A percentile compares a stretch with the other conserved stretches of the same genome.
Conservation (phyloP, 1,139 yeast genomes). For the Yamadazyma kanchanaburiensis region DNA sequence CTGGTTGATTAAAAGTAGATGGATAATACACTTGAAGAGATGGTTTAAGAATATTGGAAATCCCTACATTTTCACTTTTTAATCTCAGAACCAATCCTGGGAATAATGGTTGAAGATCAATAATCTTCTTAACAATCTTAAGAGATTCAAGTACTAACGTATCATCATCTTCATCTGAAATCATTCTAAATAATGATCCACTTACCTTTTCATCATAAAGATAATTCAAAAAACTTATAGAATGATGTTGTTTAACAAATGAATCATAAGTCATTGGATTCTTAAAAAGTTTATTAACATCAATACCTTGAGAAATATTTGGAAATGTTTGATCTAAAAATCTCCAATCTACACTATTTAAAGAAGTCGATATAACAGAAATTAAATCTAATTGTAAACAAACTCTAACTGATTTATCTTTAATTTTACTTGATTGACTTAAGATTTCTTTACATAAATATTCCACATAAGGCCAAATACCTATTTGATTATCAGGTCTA, state of each 20-base stretch:
- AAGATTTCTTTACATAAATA: slow-evolving; percentile 67
- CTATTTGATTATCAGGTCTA: slow-evolving; percentile 48
- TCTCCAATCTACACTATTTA: slow-evolving; percentile 62
- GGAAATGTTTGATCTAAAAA: slow-evolving; percentile 46
- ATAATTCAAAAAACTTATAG: slow-evolving; percentile 60
- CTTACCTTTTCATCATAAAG: slow-evolving; percentile 59
- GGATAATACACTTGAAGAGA: slow-evolving; percentile 37
- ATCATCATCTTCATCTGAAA: slow-evolving; percentile 52
- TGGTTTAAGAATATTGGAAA: slow-evolving; percentile 1
- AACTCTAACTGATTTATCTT: slow-evolving; percentile 32
- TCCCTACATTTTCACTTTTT: slow-evolving; percentile 2
- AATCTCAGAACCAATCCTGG: slow-evolving; percentile 24
- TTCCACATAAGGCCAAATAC: slow-evolving; percentile 81
- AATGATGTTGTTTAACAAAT: slow-evolving; percentile 60
- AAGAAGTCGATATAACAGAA: slow-evolving; percentile 48
- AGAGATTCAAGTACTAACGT: slow-evolving; percentile 29
- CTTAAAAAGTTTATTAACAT: slow-evolving; percentile 26
- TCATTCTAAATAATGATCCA: slow-evolving; percentile 51
- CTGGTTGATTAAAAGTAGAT: slow-evolving; percentile 50
- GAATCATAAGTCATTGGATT: slow-evolving; percentile 24
- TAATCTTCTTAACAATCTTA: slow-evolving; percentile 42
- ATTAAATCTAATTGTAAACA: slow-evolving; percentile 55
- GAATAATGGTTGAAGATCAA: slow-evolving; percentile 51
- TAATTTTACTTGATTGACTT: slow-evolving; percentile 33
- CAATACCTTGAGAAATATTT: slow-evolving; percentile 26